A percentile compares a stretch with the other conserved stretches of the same genome.
Evolutionary conservation across 2,329 filamentous ascomycete genomes (phyloP).

Genomic region (Fusarium sp.): DNA sequence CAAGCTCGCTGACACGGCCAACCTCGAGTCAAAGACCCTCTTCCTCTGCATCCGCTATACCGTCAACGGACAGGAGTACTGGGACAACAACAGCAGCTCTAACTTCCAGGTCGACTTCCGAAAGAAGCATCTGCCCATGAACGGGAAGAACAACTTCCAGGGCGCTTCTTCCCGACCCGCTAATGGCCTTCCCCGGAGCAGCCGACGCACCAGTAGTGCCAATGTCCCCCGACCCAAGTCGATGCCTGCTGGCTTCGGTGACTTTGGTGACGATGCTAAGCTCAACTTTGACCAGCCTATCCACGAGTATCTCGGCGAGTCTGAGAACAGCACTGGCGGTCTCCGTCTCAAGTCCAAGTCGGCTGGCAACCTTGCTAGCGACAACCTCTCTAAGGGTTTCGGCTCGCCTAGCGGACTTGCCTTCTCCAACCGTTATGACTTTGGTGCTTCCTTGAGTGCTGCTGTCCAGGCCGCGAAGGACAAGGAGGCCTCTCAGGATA

Average conservation of each 20-base stretch:
- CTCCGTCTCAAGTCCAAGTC: conserved; percentile 80
- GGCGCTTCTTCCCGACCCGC: conserved; percentile 61
- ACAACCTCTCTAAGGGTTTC: conserved; percentile 64
- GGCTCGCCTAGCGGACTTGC: conserved; percentile 72
- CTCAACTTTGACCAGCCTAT: conserved; percentile 69
- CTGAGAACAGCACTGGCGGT: conserved; percentile 60
- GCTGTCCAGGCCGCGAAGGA: conserved; percentile 81
- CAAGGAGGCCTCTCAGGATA: conserved; percentile 66
- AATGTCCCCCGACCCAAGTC: conserved; percentile 62
- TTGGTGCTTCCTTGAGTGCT: conserved; percentile 87
- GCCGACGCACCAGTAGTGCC: conserved; percentile 58
- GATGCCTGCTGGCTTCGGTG: conserved; percentile 70
- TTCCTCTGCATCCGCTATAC: conserved; percentile 91
- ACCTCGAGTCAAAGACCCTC: conserved; percentile 91
- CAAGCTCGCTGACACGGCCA: conserved; percentile 88
- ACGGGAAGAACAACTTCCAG: conserved; percentile 64
- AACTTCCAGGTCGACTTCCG: conserved; percentile 97
- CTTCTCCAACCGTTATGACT: conserved; percentile 95
- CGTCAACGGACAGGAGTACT: conserved; percentile 85
- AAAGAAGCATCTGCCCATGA: conserved; percentile 76
- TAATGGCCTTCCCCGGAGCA: conserved; percentile 73
- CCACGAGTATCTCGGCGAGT: conserved; percentile 71
- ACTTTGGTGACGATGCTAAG: conserved; percentile 73
- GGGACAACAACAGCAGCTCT: conserved; percentile 89
- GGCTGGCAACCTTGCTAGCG: conserved; percentile 68